Percentiles rank a stretch among this genome's conserved stretches.
Evolutionary conservation across 1,284 basidiomycete species (phyloP).

Genomic region (Tausonia pullulans): DNA sequence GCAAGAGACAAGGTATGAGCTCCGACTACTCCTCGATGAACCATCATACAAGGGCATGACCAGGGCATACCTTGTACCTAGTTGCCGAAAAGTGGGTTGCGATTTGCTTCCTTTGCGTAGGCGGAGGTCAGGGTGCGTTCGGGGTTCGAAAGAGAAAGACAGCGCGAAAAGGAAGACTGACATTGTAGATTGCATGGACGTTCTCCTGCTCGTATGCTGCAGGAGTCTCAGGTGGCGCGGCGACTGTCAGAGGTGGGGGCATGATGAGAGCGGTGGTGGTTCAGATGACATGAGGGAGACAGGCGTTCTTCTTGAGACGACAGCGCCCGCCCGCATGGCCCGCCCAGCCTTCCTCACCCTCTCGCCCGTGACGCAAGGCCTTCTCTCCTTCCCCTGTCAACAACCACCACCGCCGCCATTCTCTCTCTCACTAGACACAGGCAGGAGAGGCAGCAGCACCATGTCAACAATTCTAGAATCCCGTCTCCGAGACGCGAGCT

Average conservation of each 20-base stretch:
- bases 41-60: not conserved
- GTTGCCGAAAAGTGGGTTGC: conserved; percentile 17
- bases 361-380: too few species aligned
- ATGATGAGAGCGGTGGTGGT: not conserved
- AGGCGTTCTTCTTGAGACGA: too few species aligned
- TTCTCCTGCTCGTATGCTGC: conserved; percentile 14
- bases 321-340: too few species aligned
- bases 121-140: not conserved
- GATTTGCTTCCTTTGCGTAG: not conserved
- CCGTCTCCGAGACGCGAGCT: conserved; percentile 2
- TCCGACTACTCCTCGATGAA: not conserved
- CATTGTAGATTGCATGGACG: conserved; percentile 17
- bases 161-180: not conserved
- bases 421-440: too few species aligned
- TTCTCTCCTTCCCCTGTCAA: too few species aligned
- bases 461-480: conserved; percentile 11
- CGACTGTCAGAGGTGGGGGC: conserved; percentile 15
- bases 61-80: conserved; percentile 8
- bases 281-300: too few species aligned
- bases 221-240: conserved; percentile 2
- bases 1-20: not conserved
- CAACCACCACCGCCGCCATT: too few species aligned
- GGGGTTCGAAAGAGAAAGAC: not conserved
- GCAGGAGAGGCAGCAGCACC: not conserved
- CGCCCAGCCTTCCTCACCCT: too few species aligned